Conservation (phyloP, 176 grass and related monocot species). For the Zoysia japonica region DNA sequence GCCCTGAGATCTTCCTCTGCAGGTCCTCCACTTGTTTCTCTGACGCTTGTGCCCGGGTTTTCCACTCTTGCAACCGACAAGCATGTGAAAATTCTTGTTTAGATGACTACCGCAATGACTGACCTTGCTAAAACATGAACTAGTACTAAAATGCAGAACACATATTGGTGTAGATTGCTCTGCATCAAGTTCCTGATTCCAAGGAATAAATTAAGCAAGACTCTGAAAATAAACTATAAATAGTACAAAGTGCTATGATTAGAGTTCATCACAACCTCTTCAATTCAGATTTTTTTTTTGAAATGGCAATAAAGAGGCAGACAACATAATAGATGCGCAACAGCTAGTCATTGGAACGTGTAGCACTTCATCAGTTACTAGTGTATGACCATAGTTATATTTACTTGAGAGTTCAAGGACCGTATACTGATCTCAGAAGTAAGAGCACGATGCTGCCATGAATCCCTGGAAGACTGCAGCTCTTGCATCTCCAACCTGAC, state of each 20-base stretch:
- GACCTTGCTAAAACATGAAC: not conserved
- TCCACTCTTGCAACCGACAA: slow-evolving; percentile 76
- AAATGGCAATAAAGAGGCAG: not conserved
- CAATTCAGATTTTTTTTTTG: not conserved
- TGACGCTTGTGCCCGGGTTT: slow-evolving; percentile 49
- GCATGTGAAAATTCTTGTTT: slow-evolving; percentile 7
- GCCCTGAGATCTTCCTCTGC: slow-evolving; percentile 56
- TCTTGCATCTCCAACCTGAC: slow-evolving; percentile 89
- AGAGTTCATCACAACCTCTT: not conserved
- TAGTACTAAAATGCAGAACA: not conserved
- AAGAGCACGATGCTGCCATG: slow-evolving; percentile 71
- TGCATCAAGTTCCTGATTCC: not conserved
- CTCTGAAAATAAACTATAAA: not conserved
- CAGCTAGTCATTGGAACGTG: not conserved
- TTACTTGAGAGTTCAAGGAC: slow-evolving; percentile 82
- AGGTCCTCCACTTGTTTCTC: slow-evolving; percentile 59
- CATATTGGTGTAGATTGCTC: not conserved
- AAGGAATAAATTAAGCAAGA: not conserved
- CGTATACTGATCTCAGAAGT: slow-evolving; percentile 67
- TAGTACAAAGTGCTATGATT: not conserved
- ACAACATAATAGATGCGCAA: not conserved
- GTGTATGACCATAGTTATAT: slow-evolving; percentile 2
- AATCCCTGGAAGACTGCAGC: slow-evolving; percentile 68
- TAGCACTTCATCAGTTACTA: not conserved
- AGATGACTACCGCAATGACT: not conserved